Percentiles rank a stretch among this genome's conserved stretches.
These are phyloP conservation scores for Lepidium sativum DNA, from an alignment of 345 rosid genomes.

Conservation along the genomic window DNA sequence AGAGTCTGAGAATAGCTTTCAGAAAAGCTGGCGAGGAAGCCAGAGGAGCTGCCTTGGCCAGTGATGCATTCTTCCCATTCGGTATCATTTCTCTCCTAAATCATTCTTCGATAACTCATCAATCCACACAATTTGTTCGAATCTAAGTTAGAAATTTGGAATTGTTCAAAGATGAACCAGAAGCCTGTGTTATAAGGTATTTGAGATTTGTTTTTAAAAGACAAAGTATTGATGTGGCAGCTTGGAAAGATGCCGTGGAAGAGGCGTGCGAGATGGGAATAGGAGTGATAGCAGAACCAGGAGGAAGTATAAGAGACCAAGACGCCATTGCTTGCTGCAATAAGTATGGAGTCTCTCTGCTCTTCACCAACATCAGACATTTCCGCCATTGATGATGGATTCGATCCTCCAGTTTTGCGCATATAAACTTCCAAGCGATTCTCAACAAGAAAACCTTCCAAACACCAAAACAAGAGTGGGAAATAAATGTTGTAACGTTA, in stretches of 20 bases:
- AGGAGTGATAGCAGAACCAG: slow-evolving; percentile 83
- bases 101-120: not conserved
- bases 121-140: not conserved
- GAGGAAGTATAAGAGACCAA: slow-evolving; percentile 82
- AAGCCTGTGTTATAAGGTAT: not conserved
- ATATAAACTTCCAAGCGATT: not conserved
- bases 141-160: not conserved
- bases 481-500: slow-evolving; percentile 10
- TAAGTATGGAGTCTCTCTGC: slow-evolving; percentile 72
- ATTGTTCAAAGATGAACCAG: not conserved
- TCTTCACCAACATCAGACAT: slow-evolving; percentile 77
- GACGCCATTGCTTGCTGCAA: slow-evolving; percentile 90
- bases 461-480: not conserved
- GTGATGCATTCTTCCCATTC: slow-evolving; percentile 96
- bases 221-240: slow-evolving; percentile 28
- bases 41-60: slow-evolving; percentile 96
- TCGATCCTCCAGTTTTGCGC: slow-evolving; percentile 5
- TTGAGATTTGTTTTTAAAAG: not conserved
- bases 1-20: slow-evolving; percentile 86
- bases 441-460: slow-evolving; percentile 18
- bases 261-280: slow-evolving; percentile 83
- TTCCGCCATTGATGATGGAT: slow-evolving; percentile 50
- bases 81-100: slow-evolving; percentile 34
- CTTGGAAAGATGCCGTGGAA: slow-evolving; percentile 95
- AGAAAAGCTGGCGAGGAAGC: slow-evolving; percentile 86